phyloP scores from a whole-genome alignment of 2,329 filamentous ascomycete species.

The Immersiporthe knoxdaviesiana region DNA sequence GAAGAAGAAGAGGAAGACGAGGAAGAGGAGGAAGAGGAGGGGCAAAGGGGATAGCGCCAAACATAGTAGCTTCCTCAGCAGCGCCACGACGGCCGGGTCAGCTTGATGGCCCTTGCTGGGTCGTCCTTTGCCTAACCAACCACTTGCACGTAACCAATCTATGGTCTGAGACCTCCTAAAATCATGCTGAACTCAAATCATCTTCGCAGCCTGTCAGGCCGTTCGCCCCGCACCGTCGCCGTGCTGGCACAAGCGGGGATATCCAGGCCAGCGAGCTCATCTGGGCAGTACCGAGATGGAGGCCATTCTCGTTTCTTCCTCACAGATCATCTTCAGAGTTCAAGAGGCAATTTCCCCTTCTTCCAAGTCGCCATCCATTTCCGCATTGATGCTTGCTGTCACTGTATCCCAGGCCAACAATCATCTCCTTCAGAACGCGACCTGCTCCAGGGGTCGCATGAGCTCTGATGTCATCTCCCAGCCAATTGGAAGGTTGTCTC shows the following conservation, averaged over 20 bases:
- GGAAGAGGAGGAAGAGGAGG: not conserved
- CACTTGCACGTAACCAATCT: too few relatives aligned
- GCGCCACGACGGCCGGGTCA: not conserved
- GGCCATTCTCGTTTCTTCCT: not conserved
- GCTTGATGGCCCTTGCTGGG: not conserved
- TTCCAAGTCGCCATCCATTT: not conserved
- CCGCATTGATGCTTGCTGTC: not conserved
- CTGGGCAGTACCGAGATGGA: too few relatives aligned
- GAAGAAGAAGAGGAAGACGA: not conserved
- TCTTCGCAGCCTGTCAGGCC: not conserved
- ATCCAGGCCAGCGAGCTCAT: not conserved
- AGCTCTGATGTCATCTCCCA: conserved; percentile 19
- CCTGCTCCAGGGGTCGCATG: conserved; percentile 1
- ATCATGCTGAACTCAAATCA: not conserved
- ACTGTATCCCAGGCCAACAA: not conserved
- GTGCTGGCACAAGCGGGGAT: not conserved
- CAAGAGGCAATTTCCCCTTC: too few relatives aligned
- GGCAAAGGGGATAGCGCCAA: too few relatives aligned
- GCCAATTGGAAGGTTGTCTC: not conserved
- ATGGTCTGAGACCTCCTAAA: not conserved
- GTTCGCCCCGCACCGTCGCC: not conserved
- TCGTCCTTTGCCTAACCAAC: not conserved
- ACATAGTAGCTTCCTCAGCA: not conserved
- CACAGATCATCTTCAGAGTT: not conserved
- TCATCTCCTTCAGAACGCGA: not conserved